These are phyloP conservation scores for Boechera retrofracta DNA, from an alignment of 345 rosid genomes.

Conservation along the genomic window DNA sequence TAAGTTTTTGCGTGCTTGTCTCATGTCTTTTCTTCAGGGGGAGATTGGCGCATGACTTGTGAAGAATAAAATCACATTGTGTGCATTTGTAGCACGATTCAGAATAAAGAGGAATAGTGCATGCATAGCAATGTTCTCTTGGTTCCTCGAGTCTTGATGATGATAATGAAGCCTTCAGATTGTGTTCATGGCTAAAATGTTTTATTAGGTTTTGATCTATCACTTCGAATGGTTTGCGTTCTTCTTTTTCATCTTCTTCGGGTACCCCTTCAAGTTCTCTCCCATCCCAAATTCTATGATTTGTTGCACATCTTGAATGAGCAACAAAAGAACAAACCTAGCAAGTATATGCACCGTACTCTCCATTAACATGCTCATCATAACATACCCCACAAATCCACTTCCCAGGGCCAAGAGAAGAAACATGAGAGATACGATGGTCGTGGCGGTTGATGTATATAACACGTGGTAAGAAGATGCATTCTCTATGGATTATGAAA, in stretches of 20 bases:
- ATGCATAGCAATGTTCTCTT: slow-evolving; percentile 11
- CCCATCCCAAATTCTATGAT: not conserved
- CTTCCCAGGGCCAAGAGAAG: not conserved
- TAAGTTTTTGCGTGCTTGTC: not conserved
- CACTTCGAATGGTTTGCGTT: not conserved
- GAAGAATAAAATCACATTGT: slow-evolving; percentile 13
- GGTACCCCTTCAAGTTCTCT: slow-evolving; percentile 3
- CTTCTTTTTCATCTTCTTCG: slow-evolving; percentile 6
- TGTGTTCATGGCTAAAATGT: slow-evolving; percentile 4
- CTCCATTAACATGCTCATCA: not conserved
- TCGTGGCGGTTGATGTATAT: slow-evolving; percentile 18
- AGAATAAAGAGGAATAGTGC: not conserved
- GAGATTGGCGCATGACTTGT: slow-evolving; percentile 11
- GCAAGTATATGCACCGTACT: slow-evolving; percentile 8
- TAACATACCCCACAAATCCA: not conserved
- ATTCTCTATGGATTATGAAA: not conserved
- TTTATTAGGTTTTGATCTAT: not conserved
- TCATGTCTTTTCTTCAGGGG: not conserved
- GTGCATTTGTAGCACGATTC: not conserved
- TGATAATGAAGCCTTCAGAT: not conserved
- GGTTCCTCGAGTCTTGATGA: slow-evolving; percentile 1
- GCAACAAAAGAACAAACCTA: not conserved
- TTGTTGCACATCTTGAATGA: slow-evolving; percentile 19
- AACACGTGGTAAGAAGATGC: slow-evolving; percentile 12
- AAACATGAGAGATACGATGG: slow-evolving; percentile 5